Evolutionary conservation across 495 filamentous ascomycete genomes (phyloP).

Genomic region (Xylaria acuta): DNA sequence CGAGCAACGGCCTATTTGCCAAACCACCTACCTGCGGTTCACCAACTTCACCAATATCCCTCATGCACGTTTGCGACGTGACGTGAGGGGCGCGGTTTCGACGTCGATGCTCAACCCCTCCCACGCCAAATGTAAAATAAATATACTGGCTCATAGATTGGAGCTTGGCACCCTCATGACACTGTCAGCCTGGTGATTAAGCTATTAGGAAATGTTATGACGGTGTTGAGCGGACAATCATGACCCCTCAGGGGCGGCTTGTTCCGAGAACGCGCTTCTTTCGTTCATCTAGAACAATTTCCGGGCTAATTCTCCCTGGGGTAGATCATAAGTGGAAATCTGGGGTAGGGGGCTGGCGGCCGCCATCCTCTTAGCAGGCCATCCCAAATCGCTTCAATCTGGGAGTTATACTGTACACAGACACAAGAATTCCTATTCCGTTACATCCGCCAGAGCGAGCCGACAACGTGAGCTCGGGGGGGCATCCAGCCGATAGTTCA

Average conservation of each 20-base stretch:
- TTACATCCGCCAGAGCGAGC: conserved; percentile 44
- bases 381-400: conserved; percentile 31
- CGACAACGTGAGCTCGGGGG: conserved; percentile 8
- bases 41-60: conserved; percentile 7
- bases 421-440: conserved; percentile 24
- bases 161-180: background rate
- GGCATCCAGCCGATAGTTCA: conserved; percentile 11
- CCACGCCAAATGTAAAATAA: background rate
- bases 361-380: conserved; percentile 13
- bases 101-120: background rate
- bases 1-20: background rate
- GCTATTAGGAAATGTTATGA: background rate
- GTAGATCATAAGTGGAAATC: conserved; percentile 37
- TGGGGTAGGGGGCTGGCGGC: conserved; percentile 13
- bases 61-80: conserved; percentile 19
- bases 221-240: conserved; percentile 21
- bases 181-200: conserved; percentile 3
- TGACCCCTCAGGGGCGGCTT: conserved; percentile 36
- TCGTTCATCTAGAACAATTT: conserved; percentile 42
- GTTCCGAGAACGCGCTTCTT: conserved; percentile 34
- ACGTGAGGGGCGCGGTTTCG: background rate
- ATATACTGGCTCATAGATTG: background rate
- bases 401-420: background rate
- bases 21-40: conserved; percentile 1
- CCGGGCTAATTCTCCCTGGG: conserved; percentile 39